Base-by-base conservation (phyloP, 2,329 filamentous ascomycete species). In the Microthyrium microscopicum region DNA sequence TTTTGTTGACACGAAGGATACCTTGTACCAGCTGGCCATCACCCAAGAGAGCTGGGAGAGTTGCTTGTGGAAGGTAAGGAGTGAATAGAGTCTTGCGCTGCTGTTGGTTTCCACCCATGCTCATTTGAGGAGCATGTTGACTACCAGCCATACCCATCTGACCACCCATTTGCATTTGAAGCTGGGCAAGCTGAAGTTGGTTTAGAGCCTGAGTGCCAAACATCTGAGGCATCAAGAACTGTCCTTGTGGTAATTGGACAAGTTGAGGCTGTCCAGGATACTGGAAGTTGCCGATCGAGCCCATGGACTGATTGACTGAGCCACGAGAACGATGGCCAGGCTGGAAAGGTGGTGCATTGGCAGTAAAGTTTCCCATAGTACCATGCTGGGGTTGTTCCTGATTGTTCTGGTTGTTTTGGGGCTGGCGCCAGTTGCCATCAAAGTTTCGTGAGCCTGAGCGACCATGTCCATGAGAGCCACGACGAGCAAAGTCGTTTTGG, bases 51-150 rank as follows among this genome's bases (percentile, higher is more conserved):
- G 85, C 87, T 38, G 89, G 89, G 15, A 98, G 67, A 38, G 79
- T 91, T 5, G 87, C 87, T 55, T 98, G 89, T 12, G 89, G 87
- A 32, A 98, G 70, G 50, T 98, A 98, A 41, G 89, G 89, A 46
- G 89, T 95, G 62, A 98, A 98, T 16, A 98, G 71, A 2, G 89
- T 98, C 69, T 98, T 98, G 52, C 89, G 77, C 61, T 93, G 85
- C 52, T 87, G 78, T 41, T 77, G 73, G 44, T 77, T 70, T 44
- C 74, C 55, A 29, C 59, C 56, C 49, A 61, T 56, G 41, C 72
- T 49, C 65, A 73, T 52, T 60, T 72, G 53, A 26, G 60, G 72
- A 33, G 73, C 74, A 49, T 87, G 80, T 53, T 91, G 81, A 49
- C 75, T 80, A 26, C 66, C 59, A 42, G 64, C 61, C 31, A 72